Percentiles rank a stretch among this genome's conserved stretches.
Evolutionary conservation across 805 yeast species (phyloP).

Genomic region (Starmerella vaccinii): DNA sequence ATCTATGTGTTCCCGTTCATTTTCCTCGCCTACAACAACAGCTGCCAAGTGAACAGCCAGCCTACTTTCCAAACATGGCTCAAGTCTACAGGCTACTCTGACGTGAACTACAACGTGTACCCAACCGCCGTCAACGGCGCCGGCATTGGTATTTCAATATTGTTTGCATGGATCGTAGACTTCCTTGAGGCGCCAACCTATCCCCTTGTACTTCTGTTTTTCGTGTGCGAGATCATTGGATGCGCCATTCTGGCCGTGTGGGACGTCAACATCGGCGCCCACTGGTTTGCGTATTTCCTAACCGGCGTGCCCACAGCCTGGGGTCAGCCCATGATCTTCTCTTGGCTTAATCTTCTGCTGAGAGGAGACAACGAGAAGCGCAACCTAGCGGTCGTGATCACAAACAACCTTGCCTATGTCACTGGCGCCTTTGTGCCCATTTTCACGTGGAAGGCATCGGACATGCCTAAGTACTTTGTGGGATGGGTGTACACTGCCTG

Average conservation of each 20-base stretch:
- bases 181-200: conserved; percentile 34
- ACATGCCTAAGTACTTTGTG: conserved; percentile 33
- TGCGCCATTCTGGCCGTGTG: conserved; percentile 39
- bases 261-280: conserved; percentile 41
- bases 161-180: conserved; percentile 34
- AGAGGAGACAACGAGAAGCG: conserved; percentile 35
- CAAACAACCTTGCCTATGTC: conserved; percentile 38
- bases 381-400: conserved; percentile 34
- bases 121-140: conserved; percentile 36
- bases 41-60: conserved; percentile 32
- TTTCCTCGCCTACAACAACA: conserved; percentile 35
- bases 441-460: conserved; percentile 35
- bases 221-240: conserved; percentile 34
- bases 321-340: conserved; percentile 48
- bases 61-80: conserved; percentile 42
- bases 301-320: conserved; percentile 40
- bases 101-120: conserved; percentile 34
- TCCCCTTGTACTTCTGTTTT: conserved; percentile 34
- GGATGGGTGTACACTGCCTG: conserved; percentile 36
- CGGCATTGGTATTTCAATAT: conserved; percentile 34
- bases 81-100: conserved; percentile 31
- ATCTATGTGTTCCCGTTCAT: conserved; percentile 37
- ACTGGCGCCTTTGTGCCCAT: conserved; percentile 37
- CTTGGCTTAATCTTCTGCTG: conserved; percentile 46
- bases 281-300: conserved; percentile 43